Evolutionary conservation across 1,139 yeast species (phyloP), one percentile per base, ranked within the genome.

Genomic region (Geotrichum australiense): DNA sequence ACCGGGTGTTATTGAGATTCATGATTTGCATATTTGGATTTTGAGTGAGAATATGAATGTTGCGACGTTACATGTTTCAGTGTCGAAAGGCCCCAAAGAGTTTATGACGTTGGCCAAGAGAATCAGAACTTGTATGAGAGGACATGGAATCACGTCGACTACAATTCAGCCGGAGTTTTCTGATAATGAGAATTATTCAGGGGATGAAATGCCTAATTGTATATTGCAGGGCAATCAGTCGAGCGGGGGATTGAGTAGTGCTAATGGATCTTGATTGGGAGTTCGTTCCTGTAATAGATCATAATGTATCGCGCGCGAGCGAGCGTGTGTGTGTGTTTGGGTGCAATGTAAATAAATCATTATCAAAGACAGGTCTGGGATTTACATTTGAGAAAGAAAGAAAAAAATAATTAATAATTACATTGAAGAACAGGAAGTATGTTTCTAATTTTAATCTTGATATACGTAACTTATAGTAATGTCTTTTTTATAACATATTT

Each of bases 1-100:
- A 5, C 74, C 78, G 1, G 84, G 89, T 20, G 93, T 91, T 40
- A 71, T 76, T 49, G 84, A 93, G 3, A 78, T 91, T 31, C 98
- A 91, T 61, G 98, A 91, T 60, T 79, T 91, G 70, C 98, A 91
- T 61, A 82, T 91, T 47, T 91, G 98, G 98, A 91, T 87, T 60
- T 71, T 91, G 53, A 85, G 89, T 45, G 98, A 91, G 64, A 84
- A 81, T 50, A 74, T 85, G 43, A 72, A 79, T 53, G 85, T 91
- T 57, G 96, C 96, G 1, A 82, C 96, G 0, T 71, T 91, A 50
- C 98, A 91, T 59, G 80, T 89, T 34, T 84, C 87, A 53, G 71
- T 87, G 37, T 70, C 73, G 43, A 71, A 74, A 12, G 67, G 71
- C 4, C 81, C 83, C n/a, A 75, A 72, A 42, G 72, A 74, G 33